Conservation (phyloP, 2,329 filamentous ascomycete species). For the Didymella glomerata region DNA sequence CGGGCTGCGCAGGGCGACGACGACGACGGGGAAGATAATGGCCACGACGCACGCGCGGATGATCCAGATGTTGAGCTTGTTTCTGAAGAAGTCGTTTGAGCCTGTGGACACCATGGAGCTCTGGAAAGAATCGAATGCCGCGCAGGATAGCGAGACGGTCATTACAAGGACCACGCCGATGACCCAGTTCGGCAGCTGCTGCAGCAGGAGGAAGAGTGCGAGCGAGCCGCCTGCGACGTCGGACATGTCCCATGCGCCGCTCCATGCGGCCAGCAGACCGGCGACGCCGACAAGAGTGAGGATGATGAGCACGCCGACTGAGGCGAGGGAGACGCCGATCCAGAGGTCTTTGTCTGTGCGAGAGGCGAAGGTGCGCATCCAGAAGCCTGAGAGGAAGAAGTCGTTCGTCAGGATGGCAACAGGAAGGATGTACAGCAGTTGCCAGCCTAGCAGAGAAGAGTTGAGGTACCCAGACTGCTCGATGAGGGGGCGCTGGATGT, state of each 20-base stretch:
- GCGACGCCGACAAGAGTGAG: constrained; percentile 76
- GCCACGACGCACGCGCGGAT: constrained; percentile 75
- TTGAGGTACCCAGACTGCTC: constrained; percentile 74
- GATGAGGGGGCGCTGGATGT: constrained; percentile 75
- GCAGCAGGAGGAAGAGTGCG: constrained; percentile 78
- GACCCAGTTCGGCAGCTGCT: constrained; percentile 79
- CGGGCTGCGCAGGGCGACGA: constrained; percentile 76
- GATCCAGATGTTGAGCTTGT: constrained; percentile 77
- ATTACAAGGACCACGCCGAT: constrained; percentile 83
- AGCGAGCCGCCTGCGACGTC: constrained; percentile 70
- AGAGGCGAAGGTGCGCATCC: constrained; percentile 83
- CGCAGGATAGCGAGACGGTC: constrained; percentile 77
- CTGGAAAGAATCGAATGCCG: constrained; percentile 82
- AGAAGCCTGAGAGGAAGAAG: constrained; percentile 86
- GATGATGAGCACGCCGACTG: constrained; percentile 69
- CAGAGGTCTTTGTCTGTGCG: constrained; percentile 80
- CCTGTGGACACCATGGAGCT: constrained; percentile 85
- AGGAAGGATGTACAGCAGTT: constrained; percentile 84
- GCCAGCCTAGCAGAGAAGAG: constrained; percentile 78
- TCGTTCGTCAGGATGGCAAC: constrained; percentile 84
- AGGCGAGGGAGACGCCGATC: constrained; percentile 76
- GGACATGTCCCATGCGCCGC: constrained; percentile 72
- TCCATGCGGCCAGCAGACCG: constrained; percentile 81
- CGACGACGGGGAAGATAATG: constrained; percentile 76
- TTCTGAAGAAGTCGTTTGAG: constrained; percentile 85